phyloP scores from a whole-genome alignment of 768 basidiomycete genomes.

The Phylloporus scabripes region DNA sequence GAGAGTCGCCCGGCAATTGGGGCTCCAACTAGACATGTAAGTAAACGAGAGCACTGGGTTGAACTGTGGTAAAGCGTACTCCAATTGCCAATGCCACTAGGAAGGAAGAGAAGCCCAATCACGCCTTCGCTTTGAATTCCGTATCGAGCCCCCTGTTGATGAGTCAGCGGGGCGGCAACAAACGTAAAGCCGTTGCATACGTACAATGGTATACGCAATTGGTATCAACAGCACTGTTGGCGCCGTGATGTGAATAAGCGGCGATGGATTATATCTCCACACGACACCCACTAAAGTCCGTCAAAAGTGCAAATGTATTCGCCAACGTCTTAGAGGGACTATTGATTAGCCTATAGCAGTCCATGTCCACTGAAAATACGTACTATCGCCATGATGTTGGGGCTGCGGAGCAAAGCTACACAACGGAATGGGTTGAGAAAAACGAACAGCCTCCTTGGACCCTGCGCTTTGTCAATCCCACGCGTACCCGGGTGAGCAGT shows the following conservation, averaged over 20 bases:
- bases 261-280: not conserved
- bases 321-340: constrained; percentile 38
- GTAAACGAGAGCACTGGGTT: not conserved
- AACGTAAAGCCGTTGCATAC: constrained; percentile 9
- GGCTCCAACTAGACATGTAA: constrained; percentile 45
- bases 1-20: constrained; percentile 55
- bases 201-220: constrained; percentile 60
- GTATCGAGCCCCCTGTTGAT: constrained; percentile 42
- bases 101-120: constrained; percentile 24
- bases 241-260: not conserved
- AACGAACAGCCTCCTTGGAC: constrained; percentile 28
- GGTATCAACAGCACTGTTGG: constrained; percentile 46
- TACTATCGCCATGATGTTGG: constrained; percentile 52
- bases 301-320: constrained; percentile 22
- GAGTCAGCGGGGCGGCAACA: not conserved
- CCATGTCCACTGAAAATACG: constrained; percentile 18
- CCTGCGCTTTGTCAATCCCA: constrained; percentile 44
- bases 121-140: constrained; percentile 18
- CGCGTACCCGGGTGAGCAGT: constrained; percentile 57
- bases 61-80: constrained; percentile 5
- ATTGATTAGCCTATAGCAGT: not conserved
- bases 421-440: constrained; percentile 58
- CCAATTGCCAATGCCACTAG: constrained; percentile 24
- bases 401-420: constrained; percentile 49
- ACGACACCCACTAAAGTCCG: constrained; percentile 33